A percentile compares a stretch with the other conserved stretches of the same genome.
These are phyloP conservation scores for Zygotorulaspora florentina DNA, from an alignment of 805 yeast genomes.

Conservation along the genomic window DNA sequence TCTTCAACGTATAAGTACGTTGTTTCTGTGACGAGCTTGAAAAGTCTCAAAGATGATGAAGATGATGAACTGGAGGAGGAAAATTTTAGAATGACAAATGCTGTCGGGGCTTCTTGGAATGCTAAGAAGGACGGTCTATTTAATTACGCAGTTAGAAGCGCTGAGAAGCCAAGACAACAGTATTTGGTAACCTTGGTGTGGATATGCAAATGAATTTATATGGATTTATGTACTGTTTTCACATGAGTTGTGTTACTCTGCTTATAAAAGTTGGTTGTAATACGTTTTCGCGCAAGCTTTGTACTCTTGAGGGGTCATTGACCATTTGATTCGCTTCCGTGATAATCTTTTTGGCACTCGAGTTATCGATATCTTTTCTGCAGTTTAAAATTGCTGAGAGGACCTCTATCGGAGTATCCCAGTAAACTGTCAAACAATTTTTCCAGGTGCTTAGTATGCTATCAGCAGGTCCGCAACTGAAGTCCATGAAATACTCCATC, in stretches of 20 bases:
- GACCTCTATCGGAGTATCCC: slow-evolving; percentile 73
- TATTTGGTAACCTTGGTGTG: slow-evolving; percentile 34
- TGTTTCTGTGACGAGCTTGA: slow-evolving; percentile 41
- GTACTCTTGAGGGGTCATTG: slow-evolving; percentile 21
- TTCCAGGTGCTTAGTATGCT: slow-evolving; percentile 55
- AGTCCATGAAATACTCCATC: slow-evolving; percentile 58
- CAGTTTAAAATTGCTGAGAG: slow-evolving; percentile 57
- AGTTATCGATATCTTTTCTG: slow-evolving; percentile 37
- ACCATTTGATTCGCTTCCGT: slow-evolving; percentile 18
- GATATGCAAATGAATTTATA: slow-evolving; percentile 23
- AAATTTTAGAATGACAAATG: slow-evolving; percentile 29
- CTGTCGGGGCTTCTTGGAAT: slow-evolving; percentile 57
- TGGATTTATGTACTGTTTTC: slow-evolving; percentile 1
- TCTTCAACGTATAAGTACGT: slow-evolving; percentile 57
- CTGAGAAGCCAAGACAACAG: slow-evolving; percentile 10
- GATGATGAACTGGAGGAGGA: slow-evolving; percentile 8
- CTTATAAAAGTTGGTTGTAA: slow-evolving; percentile 27
- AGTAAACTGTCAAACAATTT: slow-evolving; percentile 58
- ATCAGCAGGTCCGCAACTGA: slow-evolving; percentile 45
- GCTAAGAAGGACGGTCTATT: slow-evolving; percentile 50
- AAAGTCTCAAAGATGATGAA: slow-evolving; percentile 21
- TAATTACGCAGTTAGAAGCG: slow-evolving; percentile 32
- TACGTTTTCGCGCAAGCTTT: slow-evolving; percentile 16
- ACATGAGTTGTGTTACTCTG: slow-evolving; percentile 13
- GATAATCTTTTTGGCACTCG: slow-evolving; percentile 22